A percentile compares a stretch with the other conserved stretches of the same genome.
These are phyloP conservation scores for Globisporangium nunn DNA, from an alignment of 352 stramenopile genomes.

Conservation along the genomic window DNA sequence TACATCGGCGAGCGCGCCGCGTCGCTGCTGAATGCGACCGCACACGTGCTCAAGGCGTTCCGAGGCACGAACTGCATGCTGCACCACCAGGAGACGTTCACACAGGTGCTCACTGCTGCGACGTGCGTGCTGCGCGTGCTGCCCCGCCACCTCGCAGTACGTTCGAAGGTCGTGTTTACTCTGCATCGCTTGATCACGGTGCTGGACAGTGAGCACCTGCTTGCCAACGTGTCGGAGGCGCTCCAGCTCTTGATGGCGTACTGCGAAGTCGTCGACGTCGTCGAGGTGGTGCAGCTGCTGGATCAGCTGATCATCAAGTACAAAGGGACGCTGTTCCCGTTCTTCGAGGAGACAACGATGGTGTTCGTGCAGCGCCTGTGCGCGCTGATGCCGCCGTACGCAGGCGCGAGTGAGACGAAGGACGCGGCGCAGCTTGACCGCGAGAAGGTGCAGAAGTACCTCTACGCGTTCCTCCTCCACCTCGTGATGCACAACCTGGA, in stretches of 20 bases:
- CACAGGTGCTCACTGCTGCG: constrained; percentile 55
- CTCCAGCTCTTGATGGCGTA: constrained; percentile 57
- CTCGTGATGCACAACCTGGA: constrained; percentile 66
- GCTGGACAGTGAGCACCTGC: constrained; percentile 62
- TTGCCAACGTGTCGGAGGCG: constrained; percentile 50
- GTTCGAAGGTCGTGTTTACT: constrained; percentile 77
- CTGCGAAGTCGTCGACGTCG: constrained; percentile 52
- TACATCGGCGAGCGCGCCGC: constrained; percentile 43
- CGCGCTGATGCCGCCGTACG: constrained; percentile 47
- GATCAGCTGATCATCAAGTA: constrained; percentile 86
- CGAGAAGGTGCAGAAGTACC: constrained; percentile 71
- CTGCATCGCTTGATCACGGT: constrained; percentile 73
- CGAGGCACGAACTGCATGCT: constrained; percentile 63
- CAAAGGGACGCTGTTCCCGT: constrained; percentile 56
- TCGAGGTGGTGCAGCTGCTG: constrained; percentile 79
- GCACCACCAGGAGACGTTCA: constrained; percentile 74
- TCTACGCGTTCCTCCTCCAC: constrained; percentile 78
- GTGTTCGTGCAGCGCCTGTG: constrained; percentile 73
- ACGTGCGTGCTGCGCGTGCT: constrained; percentile 53
- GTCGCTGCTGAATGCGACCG: constrained; percentile 67
- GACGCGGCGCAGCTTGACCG: constrained; percentile 69
- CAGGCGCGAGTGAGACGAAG: constrained; percentile 48
- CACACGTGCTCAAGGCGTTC: constrained; percentile 79
- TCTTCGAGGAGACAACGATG: constrained; percentile 61
- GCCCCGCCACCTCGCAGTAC: constrained; percentile 36